phyloP scores from a whole-genome alignment of 2,329 filamentous ascomycete species.

The Fusarium sp. region DNA sequence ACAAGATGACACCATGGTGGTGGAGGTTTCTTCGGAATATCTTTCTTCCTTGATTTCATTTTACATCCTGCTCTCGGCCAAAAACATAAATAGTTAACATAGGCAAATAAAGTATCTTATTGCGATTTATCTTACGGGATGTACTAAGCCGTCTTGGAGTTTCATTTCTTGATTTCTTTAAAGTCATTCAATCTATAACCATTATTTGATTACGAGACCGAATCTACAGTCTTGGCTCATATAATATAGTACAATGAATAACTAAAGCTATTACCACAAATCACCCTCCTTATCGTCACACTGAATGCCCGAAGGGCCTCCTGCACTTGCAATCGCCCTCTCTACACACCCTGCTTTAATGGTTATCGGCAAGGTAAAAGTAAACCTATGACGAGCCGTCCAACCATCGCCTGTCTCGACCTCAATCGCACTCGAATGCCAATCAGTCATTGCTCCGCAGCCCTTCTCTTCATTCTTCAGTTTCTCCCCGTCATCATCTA shows the following conservation, averaged over 20 bases:
- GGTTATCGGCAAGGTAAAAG: neutral
- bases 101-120: too few species aligned
- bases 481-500: neutral
- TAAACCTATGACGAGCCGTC: neutral
- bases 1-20: too few species aligned
- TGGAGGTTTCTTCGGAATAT: too few species aligned
- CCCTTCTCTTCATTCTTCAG: neutral
- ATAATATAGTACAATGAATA: accelerated
- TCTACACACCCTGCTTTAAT: neutral
- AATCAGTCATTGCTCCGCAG: neutral
- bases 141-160: too few species aligned
- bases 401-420: neutral
- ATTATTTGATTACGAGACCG: too few species aligned
- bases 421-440: neutral
- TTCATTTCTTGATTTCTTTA: too few species aligned
- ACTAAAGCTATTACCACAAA: neutral
- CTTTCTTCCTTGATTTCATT: too few species aligned
- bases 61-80: too few species aligned
- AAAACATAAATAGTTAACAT: too few species aligned
- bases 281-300: neutral
- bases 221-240: neutral
- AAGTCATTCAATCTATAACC: too few species aligned
- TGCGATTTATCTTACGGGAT: too few species aligned
- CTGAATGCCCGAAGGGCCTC: neutral
- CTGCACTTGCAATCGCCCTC: neutral